Conservation (phyloP, 257 asterid genomes). For the Ballota nigra region DNA sequence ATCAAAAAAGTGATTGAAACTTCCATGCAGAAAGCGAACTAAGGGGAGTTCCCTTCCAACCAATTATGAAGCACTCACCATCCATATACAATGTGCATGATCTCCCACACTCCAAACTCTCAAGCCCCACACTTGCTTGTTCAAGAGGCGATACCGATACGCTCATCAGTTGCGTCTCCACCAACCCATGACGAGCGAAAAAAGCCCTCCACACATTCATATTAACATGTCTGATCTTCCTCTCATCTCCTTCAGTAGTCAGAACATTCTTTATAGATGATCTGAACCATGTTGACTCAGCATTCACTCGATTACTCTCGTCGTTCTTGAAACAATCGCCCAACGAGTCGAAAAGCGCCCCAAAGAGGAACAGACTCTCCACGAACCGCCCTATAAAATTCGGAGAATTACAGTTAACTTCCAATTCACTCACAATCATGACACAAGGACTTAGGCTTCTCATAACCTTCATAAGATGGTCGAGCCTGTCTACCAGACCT, state of each 20-base stretch:
- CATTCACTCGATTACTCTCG: conserved; percentile 22
- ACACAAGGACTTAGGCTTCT: conserved; percentile 34
- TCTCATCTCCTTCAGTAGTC: conserved; percentile 40
- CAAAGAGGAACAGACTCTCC: conserved; percentile 39
- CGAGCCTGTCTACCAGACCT: conserved; percentile 28
- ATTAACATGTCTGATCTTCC: conserved; percentile 37
- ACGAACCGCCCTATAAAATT: conserved; percentile 42
- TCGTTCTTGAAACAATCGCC: conserved; percentile 41
- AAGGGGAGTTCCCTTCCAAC: conserved; percentile 57
- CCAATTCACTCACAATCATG: conserved; percentile 37
- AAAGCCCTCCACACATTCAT: conserved; percentile 38
- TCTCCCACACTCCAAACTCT: conserved; percentile 30
- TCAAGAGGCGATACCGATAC: conserved; percentile 17
- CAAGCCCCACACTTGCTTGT: conserved; percentile 36
- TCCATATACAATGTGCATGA: conserved; percentile 38
- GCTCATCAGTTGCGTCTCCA: conserved; percentile 40
- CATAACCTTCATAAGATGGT: conserved; percentile 34
- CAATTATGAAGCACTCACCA: conserved; percentile 37
- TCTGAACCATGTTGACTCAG: conserved; percentile 32
- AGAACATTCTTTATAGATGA: conserved; percentile 34
- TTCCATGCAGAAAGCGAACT: neutral
- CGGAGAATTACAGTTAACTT: conserved; percentile 41
- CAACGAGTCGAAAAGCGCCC: conserved; percentile 39
- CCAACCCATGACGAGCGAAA: conserved; percentile 32
- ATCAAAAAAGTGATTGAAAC: neutral